Conservation (phyloP, 139 green algal species). For the Coccomyxa sp. region DNA sequence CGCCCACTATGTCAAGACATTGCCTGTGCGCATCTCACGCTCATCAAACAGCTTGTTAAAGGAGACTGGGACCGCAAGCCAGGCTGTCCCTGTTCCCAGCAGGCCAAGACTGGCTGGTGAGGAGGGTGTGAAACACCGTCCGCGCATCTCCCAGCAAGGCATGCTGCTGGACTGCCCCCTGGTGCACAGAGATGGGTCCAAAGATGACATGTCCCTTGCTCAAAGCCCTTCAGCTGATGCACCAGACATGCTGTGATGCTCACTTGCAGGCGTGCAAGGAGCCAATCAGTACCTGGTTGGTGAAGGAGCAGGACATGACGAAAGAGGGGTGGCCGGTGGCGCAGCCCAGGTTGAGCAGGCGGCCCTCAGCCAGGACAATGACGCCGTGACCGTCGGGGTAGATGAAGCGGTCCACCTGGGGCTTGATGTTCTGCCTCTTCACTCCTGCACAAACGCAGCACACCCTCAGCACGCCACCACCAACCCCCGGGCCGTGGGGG, state of each 20-base stretch:
- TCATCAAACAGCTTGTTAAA: too few species aligned
- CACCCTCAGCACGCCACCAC: too few species aligned
- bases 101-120: too few species aligned
- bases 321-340: slow-evolving; percentile 99
- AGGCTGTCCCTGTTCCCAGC: too few species aligned
- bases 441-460: slow-evolving; percentile 78
- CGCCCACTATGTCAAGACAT: too few species aligned
- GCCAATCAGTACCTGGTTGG: slow-evolving; percentile 83
- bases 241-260: neutral
- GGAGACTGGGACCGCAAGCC: too few species aligned
- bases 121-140: too few species aligned
- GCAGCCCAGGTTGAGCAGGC: slow-evolving; percentile 99
- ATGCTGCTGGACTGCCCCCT: neutral
- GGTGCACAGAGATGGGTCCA: neutral
- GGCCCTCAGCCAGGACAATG: slow-evolving; percentile 97
- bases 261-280: neutral
- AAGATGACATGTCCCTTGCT: neutral
- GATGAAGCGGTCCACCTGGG: slow-evolving; percentile 87
- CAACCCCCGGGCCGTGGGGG: too few species aligned
- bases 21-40: too few species aligned
- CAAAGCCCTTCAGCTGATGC: neutral
- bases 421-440: slow-evolving; percentile 99
- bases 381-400: slow-evolving; percentile 98
- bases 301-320: slow-evolving; percentile 99
- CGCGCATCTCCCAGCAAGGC: neutral